phyloP scores from a whole-genome alignment of 805 yeast genomes.

The Yarrowia sp. region DNA sequence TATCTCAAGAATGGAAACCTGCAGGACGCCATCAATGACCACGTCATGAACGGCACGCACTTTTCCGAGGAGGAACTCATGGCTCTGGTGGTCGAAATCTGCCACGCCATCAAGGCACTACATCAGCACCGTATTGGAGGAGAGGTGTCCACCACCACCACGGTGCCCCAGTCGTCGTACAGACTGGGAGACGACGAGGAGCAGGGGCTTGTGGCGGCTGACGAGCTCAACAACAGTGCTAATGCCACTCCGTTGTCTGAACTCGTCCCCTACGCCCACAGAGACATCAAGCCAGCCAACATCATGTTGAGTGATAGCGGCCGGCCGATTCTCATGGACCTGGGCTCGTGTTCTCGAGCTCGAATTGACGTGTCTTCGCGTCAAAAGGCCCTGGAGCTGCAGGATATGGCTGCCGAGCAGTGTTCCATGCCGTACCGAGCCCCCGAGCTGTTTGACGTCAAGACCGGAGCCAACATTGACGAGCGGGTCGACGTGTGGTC shows the following conservation, averaged over 20 bases:
- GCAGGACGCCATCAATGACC: conserved; percentile 71
- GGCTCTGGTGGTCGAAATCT: conserved; percentile 60
- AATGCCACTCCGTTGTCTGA: conserved; percentile 53
- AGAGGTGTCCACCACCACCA: not conserved
- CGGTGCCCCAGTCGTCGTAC: not conserved
- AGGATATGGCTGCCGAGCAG: conserved; percentile 78
- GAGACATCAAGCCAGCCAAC: conserved; percentile 87
- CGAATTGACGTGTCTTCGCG: conserved; percentile 52
- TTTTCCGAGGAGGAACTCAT: conserved; percentile 65
- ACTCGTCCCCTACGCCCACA: conserved; percentile 70
- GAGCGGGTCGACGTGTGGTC: conserved; percentile 90
- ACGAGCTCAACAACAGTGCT: conserved; percentile 37
- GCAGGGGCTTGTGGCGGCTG: conserved; percentile 34
- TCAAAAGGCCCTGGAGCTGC: conserved; percentile 68
- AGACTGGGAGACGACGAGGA: conserved; percentile 29
- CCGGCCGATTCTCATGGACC: conserved; percentile 73
- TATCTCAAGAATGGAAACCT: conserved; percentile 68
- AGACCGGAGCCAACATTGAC: conserved; percentile 58
- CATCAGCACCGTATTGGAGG: conserved; percentile 46
- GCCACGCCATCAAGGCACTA: conserved; percentile 71
- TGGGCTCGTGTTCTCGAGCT: conserved; percentile 76
- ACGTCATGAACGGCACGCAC: conserved; percentile 51
- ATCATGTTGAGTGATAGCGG: conserved; percentile 75
- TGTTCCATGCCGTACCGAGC: conserved; percentile 86
- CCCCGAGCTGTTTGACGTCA: conserved; percentile 81